A percentile compares a stretch with the other conserved stretches of the same genome.
These are phyloP conservation scores for Mucor circinelloides DNA, from an alignment of 371 early-diverging fungal species.

Conservation along the genomic window DNA sequence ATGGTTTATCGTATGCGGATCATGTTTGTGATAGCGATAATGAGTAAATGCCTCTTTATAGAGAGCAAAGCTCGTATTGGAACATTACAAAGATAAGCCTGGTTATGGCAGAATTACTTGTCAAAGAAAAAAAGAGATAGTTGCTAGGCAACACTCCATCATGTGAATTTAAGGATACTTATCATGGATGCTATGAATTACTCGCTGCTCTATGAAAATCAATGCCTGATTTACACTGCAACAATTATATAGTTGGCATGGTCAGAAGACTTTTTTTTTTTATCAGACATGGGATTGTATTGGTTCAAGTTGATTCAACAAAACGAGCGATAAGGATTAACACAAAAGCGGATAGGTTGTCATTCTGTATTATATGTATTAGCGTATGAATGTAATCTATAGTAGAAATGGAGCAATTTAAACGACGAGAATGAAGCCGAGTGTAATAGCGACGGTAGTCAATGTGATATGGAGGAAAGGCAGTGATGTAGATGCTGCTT, in stretches of 20 bases:
- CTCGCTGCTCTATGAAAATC: constrained; percentile 27
- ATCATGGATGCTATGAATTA: constrained; percentile 78
- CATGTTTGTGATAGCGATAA: constrained; percentile 69
- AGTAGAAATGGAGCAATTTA: not conserved
- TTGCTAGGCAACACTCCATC: constrained; percentile 74
- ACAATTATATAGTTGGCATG: constrained; percentile 5
- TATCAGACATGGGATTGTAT: constrained; percentile 16
- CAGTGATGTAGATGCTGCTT: not conserved
- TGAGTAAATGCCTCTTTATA: not conserved
- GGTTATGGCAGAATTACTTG: constrained; percentile 57
- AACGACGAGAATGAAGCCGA: not conserved
- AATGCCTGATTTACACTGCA: not conserved
- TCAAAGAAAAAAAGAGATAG: constrained; percentile 68
- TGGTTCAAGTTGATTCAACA: constrained; percentile 66
- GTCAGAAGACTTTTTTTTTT: constrained; percentile 8
- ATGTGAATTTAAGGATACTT: constrained; percentile 45
- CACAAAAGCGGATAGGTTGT: constrained; percentile 75
- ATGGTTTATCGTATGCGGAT: constrained; percentile 83
- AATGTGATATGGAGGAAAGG: not conserved
- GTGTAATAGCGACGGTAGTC: not conserved
- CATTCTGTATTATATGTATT: constrained; percentile 69
- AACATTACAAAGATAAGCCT: constrained; percentile 26
- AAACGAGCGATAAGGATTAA: constrained; percentile 57
- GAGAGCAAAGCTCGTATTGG: not conserved
- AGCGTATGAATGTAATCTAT: not conserved